A percentile compares a stretch with the other conserved stretches of the same genome.
Conservation (phyloP, 176 grass and related monocot species). For the Aegilops tauschii region DNA sequence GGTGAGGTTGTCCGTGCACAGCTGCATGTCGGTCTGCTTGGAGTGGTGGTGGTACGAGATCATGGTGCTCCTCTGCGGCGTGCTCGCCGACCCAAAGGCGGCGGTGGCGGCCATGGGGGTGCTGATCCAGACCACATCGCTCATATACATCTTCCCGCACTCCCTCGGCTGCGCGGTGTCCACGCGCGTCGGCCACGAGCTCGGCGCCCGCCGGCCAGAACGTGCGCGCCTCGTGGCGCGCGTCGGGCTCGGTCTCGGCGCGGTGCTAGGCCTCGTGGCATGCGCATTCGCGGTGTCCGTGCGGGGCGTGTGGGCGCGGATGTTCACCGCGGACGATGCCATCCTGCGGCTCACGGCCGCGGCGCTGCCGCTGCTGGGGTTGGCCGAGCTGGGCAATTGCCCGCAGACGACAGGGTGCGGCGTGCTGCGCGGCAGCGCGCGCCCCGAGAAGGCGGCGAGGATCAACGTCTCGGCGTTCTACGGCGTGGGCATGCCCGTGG, state of each 20-base stretch:
- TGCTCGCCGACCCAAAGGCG: conserved; percentile 75
- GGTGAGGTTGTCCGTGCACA: conserved; percentile 65
- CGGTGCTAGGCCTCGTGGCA: conserved; percentile 54
- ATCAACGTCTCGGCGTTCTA: conserved; percentile 87
- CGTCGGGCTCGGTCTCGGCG: conserved; percentile 59
- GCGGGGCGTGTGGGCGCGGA: conserved; percentile 51
- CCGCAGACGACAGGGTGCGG: conserved; percentile 86
- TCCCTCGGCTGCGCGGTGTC: conserved; percentile 85
- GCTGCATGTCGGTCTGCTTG: conserved; percentile 84
- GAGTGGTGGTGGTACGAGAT: conserved; percentile 99
- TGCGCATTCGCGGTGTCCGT: conserved; percentile 65
- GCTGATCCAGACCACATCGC: conserved; percentile 85
- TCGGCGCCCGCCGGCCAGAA: conserved; percentile 61
- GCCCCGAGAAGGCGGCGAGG: conserved; percentile 57
- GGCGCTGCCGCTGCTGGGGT: conserved; percentile 64
- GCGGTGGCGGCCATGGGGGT: conserved; percentile 85
- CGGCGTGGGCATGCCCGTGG: conserved; percentile 74
- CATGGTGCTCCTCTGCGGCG: conserved; percentile 85
- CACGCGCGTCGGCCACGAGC: conserved; percentile 78
- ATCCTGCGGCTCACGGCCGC: conserved; percentile 45
- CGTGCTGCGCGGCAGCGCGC: conserved; percentile 78
- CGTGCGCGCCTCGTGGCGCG: conserved; percentile 59
- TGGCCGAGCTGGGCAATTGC: conserved; percentile 81
- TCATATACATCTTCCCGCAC: conserved; percentile 92
- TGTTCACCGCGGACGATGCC: conserved; percentile 63